phyloP scores from a whole-genome alignment of 169 alveolate species.

The Toxoplasma gondii region DNA sequence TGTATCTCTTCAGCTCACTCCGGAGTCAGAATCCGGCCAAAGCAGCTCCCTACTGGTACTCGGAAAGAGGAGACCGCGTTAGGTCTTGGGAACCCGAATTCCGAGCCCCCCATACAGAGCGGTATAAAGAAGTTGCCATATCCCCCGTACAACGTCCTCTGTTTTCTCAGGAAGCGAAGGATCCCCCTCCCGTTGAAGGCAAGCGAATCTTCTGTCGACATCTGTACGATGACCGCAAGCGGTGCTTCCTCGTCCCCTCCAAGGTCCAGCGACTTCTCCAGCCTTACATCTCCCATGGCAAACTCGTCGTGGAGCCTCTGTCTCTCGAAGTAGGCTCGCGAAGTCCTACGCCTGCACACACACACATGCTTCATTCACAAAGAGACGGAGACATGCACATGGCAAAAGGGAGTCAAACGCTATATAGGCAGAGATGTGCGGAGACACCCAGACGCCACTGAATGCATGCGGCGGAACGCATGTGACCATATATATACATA shows the following conservation, averaged over 20 bases:
- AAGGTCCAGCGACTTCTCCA: conserved; percentile 54
- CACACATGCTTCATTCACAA: background rate
- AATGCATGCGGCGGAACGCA: too few relatives aligned
- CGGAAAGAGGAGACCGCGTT: too few relatives aligned
- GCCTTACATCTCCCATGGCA: conserved; percentile 13
- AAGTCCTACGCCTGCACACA: too few relatives aligned
- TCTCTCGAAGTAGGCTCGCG: background rate
- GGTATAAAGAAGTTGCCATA: too few relatives aligned
- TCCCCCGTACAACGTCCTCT: too few relatives aligned
- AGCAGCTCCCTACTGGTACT: too few relatives aligned
- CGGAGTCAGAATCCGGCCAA: too few relatives aligned
- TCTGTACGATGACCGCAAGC: conserved; percentile 69
- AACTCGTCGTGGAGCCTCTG: background rate
- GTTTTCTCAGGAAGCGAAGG: conserved; percentile 27
- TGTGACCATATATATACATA: background rate
- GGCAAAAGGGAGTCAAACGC: background rate
- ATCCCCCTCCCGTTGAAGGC: background rate
- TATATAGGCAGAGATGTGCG: background rate
- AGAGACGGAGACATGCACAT: background rate
- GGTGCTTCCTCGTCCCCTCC: conserved; percentile 70
- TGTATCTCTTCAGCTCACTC: too few relatives aligned
- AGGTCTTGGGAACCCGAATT: too few relatives aligned
- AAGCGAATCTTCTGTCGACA: conserved; percentile 65
- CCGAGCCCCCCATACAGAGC: too few relatives aligned
- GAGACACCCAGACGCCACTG: too few relatives aligned